These are phyloP conservation scores for Cladosporium oxysporum DNA, from an alignment of 2,329 filamentous ascomycete genomes.

Conservation along the genomic window DNA sequence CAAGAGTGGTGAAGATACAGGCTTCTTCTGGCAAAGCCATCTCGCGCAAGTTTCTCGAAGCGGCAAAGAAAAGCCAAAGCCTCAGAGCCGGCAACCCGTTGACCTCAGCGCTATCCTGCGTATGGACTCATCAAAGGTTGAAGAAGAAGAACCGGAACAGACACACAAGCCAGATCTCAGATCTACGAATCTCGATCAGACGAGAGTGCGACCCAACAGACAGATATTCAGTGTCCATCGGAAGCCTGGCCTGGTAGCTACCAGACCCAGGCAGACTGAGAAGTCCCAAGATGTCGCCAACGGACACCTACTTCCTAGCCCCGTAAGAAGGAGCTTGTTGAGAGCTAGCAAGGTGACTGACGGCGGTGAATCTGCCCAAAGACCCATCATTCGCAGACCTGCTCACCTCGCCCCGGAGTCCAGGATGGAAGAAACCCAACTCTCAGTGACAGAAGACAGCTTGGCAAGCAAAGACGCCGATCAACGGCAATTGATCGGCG, in stretches of 20 bases:
- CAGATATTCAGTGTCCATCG: background rate
- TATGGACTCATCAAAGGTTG: slow-evolving; percentile 16
- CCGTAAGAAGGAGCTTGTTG: slow-evolving; percentile 30
- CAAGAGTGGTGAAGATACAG: slow-evolving; percentile 28
- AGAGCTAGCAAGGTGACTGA: slow-evolving; percentile 26
- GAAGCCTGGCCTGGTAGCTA: background rate
- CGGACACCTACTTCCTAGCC: slow-evolving; percentile 25
- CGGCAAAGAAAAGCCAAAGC: slow-evolving; percentile 23
- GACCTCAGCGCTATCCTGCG: slow-evolving; percentile 14
- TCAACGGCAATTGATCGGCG: slow-evolving; percentile 33
- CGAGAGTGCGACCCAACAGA: background rate
- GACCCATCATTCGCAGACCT: background rate
- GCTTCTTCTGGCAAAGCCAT: slow-evolving; percentile 34
- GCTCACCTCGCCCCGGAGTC: slow-evolving; percentile 6
- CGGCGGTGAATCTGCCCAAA: background rate
- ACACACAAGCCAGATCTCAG: too few species aligned
- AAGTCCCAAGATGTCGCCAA: slow-evolving; percentile 14
- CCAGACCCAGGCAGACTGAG: background rate
- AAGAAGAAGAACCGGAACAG: background rate
- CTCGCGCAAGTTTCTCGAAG: slow-evolving; percentile 29
- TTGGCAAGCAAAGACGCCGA: slow-evolving; percentile 33
- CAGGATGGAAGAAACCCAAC: slow-evolving; percentile 15
- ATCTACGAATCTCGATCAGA: background rate
- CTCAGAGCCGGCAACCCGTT: background rate
- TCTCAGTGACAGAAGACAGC: slow-evolving; percentile 24